Evolutionary conservation across 2,329 filamentous ascomycete genomes (phyloP).

Genomic region (Neonectria hederae): DNA sequence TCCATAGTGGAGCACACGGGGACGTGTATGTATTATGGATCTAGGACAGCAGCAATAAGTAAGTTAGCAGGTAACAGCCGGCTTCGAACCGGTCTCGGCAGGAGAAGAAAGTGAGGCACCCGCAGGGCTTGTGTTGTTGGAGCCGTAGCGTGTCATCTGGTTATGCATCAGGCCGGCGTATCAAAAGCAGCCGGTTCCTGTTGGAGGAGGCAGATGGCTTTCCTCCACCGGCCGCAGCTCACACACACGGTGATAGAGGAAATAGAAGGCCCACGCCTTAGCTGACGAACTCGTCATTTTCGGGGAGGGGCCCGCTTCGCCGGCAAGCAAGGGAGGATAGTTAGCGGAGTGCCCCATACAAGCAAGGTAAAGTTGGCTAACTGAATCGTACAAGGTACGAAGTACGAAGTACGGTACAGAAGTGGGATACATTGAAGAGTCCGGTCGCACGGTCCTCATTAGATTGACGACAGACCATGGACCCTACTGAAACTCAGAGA

Average conservation of each 20-base stretch:
- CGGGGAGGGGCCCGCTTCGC: slow-evolving; percentile 29
- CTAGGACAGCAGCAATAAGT: slow-evolving; percentile 27
- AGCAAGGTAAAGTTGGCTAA: slow-evolving; percentile 13
- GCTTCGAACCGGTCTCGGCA: slow-evolving; percentile 13
- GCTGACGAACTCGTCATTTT: slow-evolving; percentile 12
- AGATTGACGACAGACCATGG: not conserved
- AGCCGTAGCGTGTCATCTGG: not conserved
- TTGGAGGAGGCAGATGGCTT: not conserved
- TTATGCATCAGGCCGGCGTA: not conserved
- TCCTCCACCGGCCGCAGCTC: not conserved
- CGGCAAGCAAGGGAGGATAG: slow-evolving; percentile 37
- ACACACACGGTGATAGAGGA: not conserved
- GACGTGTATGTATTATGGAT: slow-evolving; percentile 28
- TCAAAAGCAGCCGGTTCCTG: not conserved
- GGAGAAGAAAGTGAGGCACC: not conserved
- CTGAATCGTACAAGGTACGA: not conserved
- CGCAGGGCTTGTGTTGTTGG: not conserved
- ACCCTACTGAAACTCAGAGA: not conserved
- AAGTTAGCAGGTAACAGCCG: not conserved
- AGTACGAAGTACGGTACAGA: slow-evolving; percentile 5
- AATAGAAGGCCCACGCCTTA: slow-evolving; percentile 12
- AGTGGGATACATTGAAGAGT: slow-evolving; percentile 5
- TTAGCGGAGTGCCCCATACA: slow-evolving; percentile 35
- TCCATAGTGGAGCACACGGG: slow-evolving; percentile 22
- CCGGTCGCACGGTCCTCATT: slow-evolving; percentile 25